Base-by-base conservation (phyloP, 768 basidiomycete genomes). In the Thelephora ganbajun region DNA sequence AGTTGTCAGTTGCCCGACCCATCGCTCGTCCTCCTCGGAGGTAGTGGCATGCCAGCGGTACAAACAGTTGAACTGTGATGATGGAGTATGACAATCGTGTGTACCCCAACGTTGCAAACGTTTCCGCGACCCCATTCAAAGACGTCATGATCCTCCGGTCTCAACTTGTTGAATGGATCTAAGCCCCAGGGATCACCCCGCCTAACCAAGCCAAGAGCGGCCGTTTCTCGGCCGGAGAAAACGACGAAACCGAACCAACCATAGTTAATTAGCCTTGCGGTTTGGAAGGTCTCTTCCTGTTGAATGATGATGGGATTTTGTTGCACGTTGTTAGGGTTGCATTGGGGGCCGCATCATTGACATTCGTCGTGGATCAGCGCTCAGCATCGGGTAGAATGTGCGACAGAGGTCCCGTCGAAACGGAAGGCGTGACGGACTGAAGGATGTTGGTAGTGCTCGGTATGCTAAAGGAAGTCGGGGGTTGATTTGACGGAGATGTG, bases 21-120 rank as follows among this genome's bases (percentile, higher is more conserved):
- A 89, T 48, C 77, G 61, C 57, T 84, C 87, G 46, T 89, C 87
- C 46, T 72, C 69, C 13, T 57, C 54, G 39, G 82, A 86, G 0
- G 82, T 85, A 0, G 87, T 88, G 1, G 88, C 80, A 41, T 91
- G 88, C 88, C 88, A 77, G 70, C 83, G 75, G 61, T 90, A 90
- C 48, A 90, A 64, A 55, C 82, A 83, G 55, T 90, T 90, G 68
- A 90, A 90, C 81, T 85, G 35, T n/a, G 9, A 43, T 12, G 45
- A 54, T 11, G 14, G 9, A 11, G 39, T 22, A 18, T 9, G 14
- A 41, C 18, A 6, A 41, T 9, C 5, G 2, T 14, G 57, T 64
- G 33, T 51, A 83, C 83, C 70, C 90, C 87, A 26, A 87, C 82
- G 61, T 83, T 87, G 62, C 80, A 82, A 12, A 76, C 74, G 57